A percentile compares a stretch with the other conserved stretches of the same genome.
phyloP scores from a whole-genome alignment of 2,329 filamentous ascomycete species.

The Colletotrichum navitas region DNA sequence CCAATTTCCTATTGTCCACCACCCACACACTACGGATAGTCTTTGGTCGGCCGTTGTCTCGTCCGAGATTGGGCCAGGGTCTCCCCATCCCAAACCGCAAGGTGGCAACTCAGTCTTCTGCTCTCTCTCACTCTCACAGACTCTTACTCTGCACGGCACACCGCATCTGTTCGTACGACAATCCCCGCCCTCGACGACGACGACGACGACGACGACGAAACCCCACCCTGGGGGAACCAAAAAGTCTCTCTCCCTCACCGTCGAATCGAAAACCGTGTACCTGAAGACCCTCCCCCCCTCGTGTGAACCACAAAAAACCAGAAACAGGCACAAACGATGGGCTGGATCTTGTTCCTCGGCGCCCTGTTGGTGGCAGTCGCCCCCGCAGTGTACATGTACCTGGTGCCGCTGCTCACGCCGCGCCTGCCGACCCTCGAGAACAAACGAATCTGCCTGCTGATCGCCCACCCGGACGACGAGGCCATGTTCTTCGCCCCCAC shows the following conservation, averaged over 20 bases:
- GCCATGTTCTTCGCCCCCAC: slow-evolving; percentile 99
- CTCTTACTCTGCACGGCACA: slow-evolving; percentile 13
- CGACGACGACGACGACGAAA: slow-evolving; percentile 16
- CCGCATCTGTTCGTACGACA: slow-evolving; percentile 20
- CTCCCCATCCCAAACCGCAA: slow-evolving; percentile 49
- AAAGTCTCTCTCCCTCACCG: neutral
- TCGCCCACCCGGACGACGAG: slow-evolving; percentile 98
- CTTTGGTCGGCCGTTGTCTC: neutral
- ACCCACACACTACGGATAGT: slow-evolving; percentile 23
- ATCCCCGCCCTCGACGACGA: slow-evolving; percentile 1
- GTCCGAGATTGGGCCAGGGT: slow-evolving; percentile 42
- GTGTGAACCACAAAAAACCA: neutral
- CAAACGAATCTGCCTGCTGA: slow-evolving; percentile 91
- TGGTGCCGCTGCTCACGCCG: slow-evolving; percentile 58
- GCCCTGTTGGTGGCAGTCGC: slow-evolving; percentile 53
- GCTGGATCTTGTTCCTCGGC: slow-evolving; percentile 41
- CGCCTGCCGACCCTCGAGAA: slow-evolving; percentile 77
- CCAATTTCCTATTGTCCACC: slow-evolving; percentile 25
- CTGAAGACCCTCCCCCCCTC: neutral
- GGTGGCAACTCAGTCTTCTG: slow-evolving; percentile 47
- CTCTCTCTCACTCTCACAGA: slow-evolving; percentile 2
- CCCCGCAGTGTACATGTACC: slow-evolving; percentile 67
- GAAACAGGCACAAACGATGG: slow-evolving; percentile 43
- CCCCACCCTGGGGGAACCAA: slow-evolving; percentile 20
- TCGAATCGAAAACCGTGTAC: slow-evolving; percentile 15